These are phyloP conservation scores for Rugonectria rugulosa DNA, from an alignment of 2,329 filamentous ascomycete species.

Conservation along the genomic window DNA sequence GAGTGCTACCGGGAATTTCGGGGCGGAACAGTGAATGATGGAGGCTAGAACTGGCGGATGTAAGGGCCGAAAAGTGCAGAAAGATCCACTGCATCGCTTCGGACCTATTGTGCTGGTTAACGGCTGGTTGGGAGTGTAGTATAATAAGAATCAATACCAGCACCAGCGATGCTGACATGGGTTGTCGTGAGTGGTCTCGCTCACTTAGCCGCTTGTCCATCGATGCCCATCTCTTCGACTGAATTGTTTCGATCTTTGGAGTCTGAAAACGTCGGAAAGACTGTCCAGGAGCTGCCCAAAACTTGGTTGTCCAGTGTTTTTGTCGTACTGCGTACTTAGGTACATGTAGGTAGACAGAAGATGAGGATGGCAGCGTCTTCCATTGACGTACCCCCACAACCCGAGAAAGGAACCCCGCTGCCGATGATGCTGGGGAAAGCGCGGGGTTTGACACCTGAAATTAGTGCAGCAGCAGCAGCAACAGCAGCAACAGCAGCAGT, in stretches of 20 bases:
- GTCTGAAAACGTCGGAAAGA: slow-evolving; percentile 24
- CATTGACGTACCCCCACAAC: slow-evolving; percentile 34
- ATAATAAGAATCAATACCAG: neutral
- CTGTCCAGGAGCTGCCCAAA: slow-evolving; percentile 6
- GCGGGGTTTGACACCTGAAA: slow-evolving; percentile 36
- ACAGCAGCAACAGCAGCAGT: slow-evolving; percentile 33
- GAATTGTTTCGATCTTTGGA: slow-evolving; percentile 13
- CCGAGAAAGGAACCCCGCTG: slow-evolving; percentile 35
- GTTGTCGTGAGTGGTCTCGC: slow-evolving; percentile 32
- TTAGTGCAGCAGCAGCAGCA: slow-evolving; percentile 35
- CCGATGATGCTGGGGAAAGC: slow-evolving; percentile 35
- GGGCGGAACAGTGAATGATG: slow-evolving; percentile 32
- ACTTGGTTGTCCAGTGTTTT: slow-evolving; percentile 7
- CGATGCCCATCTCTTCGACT: slow-evolving; percentile 17
- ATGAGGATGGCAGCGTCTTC: slow-evolving; percentile 36
- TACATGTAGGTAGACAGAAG: neutral
- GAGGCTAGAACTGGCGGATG: slow-evolving; percentile 36
- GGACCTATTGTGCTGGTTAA: slow-evolving; percentile 8
- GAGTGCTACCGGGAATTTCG: slow-evolving; percentile 38
- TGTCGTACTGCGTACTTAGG: neutral
- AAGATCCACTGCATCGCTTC: slow-evolving; percentile 33
- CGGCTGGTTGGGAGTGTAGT: slow-evolving; percentile 1
- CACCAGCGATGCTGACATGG: slow-evolving; percentile 15
- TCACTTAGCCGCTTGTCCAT: slow-evolving; percentile 33
- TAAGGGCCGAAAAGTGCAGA: slow-evolving; percentile 36